Evolutionary conservation across 169 alveolate species (phyloP), one percentile per base, ranked within the genome.

Genomic region (Cryptosporidium sp.): DNA sequence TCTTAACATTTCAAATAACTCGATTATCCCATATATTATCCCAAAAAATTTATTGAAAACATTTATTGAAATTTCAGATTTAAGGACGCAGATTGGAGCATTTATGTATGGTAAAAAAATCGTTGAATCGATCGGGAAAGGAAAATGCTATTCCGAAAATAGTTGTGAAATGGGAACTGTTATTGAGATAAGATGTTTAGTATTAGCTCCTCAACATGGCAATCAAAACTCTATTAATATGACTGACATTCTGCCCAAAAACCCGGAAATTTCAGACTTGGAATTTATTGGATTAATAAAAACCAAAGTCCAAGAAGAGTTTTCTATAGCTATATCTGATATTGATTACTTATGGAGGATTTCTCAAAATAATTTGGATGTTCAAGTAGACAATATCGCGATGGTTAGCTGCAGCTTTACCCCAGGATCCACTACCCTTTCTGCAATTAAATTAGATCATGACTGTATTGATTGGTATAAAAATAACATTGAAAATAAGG

Each of bases 171-270:
- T 21, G 12, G 80, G 21, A 51, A 86, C 87, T 69, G 97, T 97
- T 53, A 96, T 96, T 92, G 99, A 97, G 92, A 96, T 98, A 48
- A 95, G 95, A 53, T 95, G 98, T 71, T 94, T 98, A 92, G 99
- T 97, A n/a, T 91, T 98, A 93, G 98, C 97, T 21, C 99, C 99
- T 2, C 99, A 99, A 93, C 96, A 96, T 18, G 99, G 99, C 9
- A 97, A 98, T 60, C 98, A 98, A 87, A 96, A 96, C 87, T 85
- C 94, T 69, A 96, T 96, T 3, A 96, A 97, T 18, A 91, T 97
- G 71, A 98, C 99, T 16, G 94, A 94, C 71, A 94, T 93, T 69
- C 68, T 96, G 68, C 99, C 99, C 6, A 97, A 96, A 18, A 98
- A 97, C 84, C 92, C 86, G 10, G 44, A 23, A 33, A 29, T 87